Conservation (phyloP, 306 rosid genomes). For the Rubus idaeus region DNA sequence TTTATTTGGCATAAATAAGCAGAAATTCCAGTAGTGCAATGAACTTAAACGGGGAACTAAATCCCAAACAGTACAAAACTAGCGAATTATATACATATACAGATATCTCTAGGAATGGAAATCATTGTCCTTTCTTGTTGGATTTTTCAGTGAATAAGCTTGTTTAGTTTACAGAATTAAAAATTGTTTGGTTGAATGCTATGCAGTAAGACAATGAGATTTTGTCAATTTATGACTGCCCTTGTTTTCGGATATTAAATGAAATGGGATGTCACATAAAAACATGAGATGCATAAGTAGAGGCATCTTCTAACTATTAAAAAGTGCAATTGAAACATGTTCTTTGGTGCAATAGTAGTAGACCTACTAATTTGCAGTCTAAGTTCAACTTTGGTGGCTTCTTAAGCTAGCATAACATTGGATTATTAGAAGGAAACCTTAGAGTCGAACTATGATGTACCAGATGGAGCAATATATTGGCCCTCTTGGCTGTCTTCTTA, state of each 20-base stretch:
- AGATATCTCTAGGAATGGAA: constrained; percentile 10
- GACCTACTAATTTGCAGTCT: not conserved
- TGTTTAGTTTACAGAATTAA: not conserved
- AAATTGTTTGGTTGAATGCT: not conserved
- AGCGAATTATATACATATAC: not conserved
- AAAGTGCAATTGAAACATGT: not conserved
- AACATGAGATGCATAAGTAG: not conserved
- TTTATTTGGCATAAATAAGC: not conserved
- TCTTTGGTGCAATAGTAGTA: not conserved
- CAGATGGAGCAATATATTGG: not conserved
- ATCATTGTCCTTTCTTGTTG: constrained; percentile 1
- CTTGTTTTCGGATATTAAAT: not conserved
- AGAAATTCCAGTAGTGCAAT: not conserved
- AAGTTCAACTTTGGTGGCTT: not conserved
- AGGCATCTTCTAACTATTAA: not conserved
- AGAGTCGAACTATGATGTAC: not conserved
- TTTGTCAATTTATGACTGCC: not conserved
- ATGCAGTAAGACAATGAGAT: not conserved
- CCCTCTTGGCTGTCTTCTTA: not conserved
- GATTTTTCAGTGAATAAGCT: not conserved
- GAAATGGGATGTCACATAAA: not conserved
- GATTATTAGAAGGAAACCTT: not conserved
- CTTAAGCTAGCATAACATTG: not conserved
- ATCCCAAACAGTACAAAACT: not conserved
- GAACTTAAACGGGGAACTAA: not conserved